Evolutionary conservation across 2,329 filamentous ascomycete genomes (phyloP), one percentile per base, ranked within the genome.

Genomic region (Sporothrix variecibatus): DNA sequence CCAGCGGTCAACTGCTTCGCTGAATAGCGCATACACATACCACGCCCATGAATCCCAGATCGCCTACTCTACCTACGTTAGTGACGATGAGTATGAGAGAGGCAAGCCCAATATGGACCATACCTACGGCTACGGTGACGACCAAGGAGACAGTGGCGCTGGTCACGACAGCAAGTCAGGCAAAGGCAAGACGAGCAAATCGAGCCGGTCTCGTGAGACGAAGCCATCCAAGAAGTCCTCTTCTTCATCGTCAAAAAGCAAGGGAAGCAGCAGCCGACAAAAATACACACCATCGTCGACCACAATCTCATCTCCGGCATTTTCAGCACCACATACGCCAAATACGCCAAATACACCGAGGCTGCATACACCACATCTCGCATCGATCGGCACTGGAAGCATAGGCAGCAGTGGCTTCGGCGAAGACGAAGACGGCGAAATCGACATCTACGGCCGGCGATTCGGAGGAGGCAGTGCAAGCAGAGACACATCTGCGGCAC

Each of bases 11-110:
- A 23, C 60, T 31, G 26, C 69, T 5, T 62, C 69, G 17, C 20
- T 56, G 15, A 64, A 69, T 31, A 46, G 43, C 40, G 62, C 62
- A 11, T 74, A 72, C 26, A 51, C 73, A 9, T 62, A 67, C 28
- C 51, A 58, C 4, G 20, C 49, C 1, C 60, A 56, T 31, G 68
- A 56, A 20, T 7, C 43, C 7, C 34, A 58, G 12, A 51, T 60
- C 2, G 34, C 68, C 17, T 34, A 46, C 12, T 12, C 68, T 17
- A 28, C 62, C 2, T 74, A 74, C 31, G 34, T 49, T 7, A 68
- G 51, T 53, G 69, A 56, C n/a, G 69, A 74, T 9, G 69, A 69
- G n/a, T 72, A 67, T 20, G 68, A 74, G 26, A 68, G 46, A 56
- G 68, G 34, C 17, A 72, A 68, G 38, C 6, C 68, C 34, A 58